Base-by-base conservation (phyloP, 805 yeast genomes). In the Yarrowia sp. region DNA sequence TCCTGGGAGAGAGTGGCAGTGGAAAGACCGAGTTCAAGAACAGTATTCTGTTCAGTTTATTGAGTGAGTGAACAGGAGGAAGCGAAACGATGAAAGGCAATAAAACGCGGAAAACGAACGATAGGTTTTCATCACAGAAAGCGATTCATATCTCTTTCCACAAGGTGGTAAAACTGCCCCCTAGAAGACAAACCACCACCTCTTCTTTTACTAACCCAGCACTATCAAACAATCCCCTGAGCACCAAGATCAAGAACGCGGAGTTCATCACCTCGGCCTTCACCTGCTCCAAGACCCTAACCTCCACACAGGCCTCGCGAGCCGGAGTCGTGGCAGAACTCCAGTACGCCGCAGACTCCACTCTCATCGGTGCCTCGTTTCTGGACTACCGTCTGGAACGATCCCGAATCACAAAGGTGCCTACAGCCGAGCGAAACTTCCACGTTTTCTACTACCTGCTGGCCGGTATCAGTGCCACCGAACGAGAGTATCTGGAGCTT, bases 401-500 rank as follows among this genome's bases (percentile, higher is more conserved):
- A 66, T 80, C 85, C 14, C 79, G 88, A 53, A 85, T 85, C 40
- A 83, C 86, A 14, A 74, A 78, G 44, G 86, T 84, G 52, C 82
- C 84, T 43, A 74, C 78, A 6, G 78, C 81, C 40, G 89, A 86
- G 76, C 78, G 89, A 65, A 86, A 86, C 74, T 86, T 83, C 74
- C 88, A 86, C 71, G 82, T 85, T 2, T 85, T 86, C 71, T 86
- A 86, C 74, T 86, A 84, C 72, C 80, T 86, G 66, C 76, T 86
- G 19, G 81, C 81, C 67, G 88, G 88, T 1, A 78, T 80, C 61
- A 78, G 81, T n/a, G 73, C 75, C 13, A 72, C 78, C 9, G 81
- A 80, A 53, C 76, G 84, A 20, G 73, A 75, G 8, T 80, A 79
- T 40, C 78, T 84, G 60, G 81, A 79, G 7, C 77, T 85, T 40